Base-by-base conservation (phyloP, 73 alveolate genomes). In the Diophrys appendiculata region DNA sequence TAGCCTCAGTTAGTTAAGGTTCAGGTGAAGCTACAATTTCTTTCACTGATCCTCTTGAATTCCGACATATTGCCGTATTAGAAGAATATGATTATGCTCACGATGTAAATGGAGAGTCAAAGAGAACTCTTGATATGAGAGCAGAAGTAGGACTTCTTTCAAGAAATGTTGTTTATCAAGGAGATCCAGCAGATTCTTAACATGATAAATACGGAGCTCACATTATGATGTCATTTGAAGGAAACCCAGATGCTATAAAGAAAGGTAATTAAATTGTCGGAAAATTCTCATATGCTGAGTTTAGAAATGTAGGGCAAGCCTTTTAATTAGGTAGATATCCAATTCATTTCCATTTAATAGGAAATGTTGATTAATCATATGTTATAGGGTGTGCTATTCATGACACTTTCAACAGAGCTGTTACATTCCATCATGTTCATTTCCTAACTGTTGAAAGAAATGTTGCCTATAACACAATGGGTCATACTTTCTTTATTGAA, bases 81-180 rank as follows among this genome's bases (percentile, higher is more conserved):
- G 67, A 69, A 29, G 24, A 55, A 23, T 84, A 31, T 33, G 84
- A 69, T 35, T 53, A 29, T 24, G 32, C 30, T 3, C 31, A 70
- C 34, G 78, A 32, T 24, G 28, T 23, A 33, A 3, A 35, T 69
- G 73, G 83, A 52, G 87, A 65, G 11, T n/a, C n/a, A n/a, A n/a
- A n/a, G n/a, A 86, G 85, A 0, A 79, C 88, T 0, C 29, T 69
- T 35, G 92, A 81, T 43, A 88, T 94, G 94, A 83, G 94, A 65
- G 94, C 95, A 14, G 98, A 94, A 90, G 98, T 91, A n/a, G 98
- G 96, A 24, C 83, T 87, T 11, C 64, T 91, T 29, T 72, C 97
- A 1, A 86, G 98, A 78, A 94, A 94, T 81, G 74, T 94, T 18
- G 82, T 78, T 52, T 88, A 76, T 60, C 74, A 86, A 82, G 97